phyloP scores from a whole-genome alignment of 768 basidiomycete species.

The Tulasnella sp. region DNA sequence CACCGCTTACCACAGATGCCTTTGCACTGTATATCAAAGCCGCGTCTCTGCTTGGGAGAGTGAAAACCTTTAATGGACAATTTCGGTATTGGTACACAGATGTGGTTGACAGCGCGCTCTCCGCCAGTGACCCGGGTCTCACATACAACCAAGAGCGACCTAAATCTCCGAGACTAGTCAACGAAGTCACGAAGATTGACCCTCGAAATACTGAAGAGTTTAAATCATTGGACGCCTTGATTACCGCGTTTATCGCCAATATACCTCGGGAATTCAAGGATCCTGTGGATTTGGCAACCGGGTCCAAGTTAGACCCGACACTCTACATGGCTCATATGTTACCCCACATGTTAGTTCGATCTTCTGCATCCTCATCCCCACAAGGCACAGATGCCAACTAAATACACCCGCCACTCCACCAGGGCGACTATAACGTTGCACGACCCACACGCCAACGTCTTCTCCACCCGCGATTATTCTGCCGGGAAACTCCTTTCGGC shows the following conservation, averaged over 20 bases:
- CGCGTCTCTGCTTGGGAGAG: not conserved
- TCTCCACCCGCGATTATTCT: not conserved
- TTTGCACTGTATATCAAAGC: constrained; percentile 19
- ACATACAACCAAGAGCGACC: too few species aligned
- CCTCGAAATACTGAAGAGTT: constrained; percentile 53
- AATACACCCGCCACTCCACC: too few species aligned
- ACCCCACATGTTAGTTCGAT: constrained; percentile 21
- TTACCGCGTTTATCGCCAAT: constrained; percentile 45
- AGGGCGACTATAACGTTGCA: constrained; percentile 16
- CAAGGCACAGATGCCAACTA: not conserved
- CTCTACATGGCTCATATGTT: constrained; percentile 36
- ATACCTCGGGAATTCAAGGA: constrained; percentile 46
- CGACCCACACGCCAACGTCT: constrained; percentile 15
- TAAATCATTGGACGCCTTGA: constrained; percentile 47
- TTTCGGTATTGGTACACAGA: not conserved
- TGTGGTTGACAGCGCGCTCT: too few species aligned
- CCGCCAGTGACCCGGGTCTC: too few species aligned
- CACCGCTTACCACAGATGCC: constrained; percentile 7
- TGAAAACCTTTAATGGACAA: constrained; percentile 16
- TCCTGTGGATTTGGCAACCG: constrained; percentile 35
- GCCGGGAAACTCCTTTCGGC: constrained; percentile 3
- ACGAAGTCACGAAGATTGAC: constrained; percentile 29
- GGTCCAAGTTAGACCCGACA: constrained; percentile 39
- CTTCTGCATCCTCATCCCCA: not conserved
- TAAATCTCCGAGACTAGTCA: not conserved